A percentile compares a stretch with the other conserved stretches of the same genome.
These are phyloP conservation scores for Syzygium malaccense DNA, from an alignment of 441 rosid genomes.

Conservation along the genomic window DNA sequence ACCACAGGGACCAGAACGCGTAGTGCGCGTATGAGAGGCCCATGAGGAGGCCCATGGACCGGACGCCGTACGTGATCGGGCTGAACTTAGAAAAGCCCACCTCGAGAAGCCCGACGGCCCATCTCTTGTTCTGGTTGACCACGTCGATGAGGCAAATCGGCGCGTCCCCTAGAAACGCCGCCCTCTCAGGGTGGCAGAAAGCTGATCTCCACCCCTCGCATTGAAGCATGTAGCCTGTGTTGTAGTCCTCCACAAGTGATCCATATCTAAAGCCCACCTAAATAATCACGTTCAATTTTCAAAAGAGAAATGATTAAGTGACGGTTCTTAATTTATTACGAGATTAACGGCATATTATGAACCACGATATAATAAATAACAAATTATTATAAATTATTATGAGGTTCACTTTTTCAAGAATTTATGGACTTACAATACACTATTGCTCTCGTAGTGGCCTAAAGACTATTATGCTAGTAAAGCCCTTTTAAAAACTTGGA, in stretches of 20 bases:
- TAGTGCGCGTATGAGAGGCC: slow-evolving; percentile 30
- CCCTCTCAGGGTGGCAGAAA: slow-evolving; percentile 45
- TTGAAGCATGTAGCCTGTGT: slow-evolving; percentile 44
- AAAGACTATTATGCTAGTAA: no score
- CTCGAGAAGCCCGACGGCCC: slow-evolving; percentile 54
- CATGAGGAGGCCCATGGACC: slow-evolving; percentile 28
- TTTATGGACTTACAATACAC: no score
- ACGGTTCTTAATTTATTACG: no score
- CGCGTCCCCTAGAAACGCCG: slow-evolving; percentile 52
- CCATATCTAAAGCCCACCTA: slow-evolving; percentile 77
- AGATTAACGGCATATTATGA: no score
- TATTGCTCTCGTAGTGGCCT: no score
- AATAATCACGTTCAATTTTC: not conserved
- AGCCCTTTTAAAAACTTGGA: not conserved
- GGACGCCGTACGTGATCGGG: slow-evolving; percentile 33
- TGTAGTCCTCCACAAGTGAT: slow-evolving; percentile 62
- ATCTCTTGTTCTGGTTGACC: slow-evolving; percentile 47
- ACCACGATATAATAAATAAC: no score
- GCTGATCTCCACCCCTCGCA: slow-evolving; percentile 70
- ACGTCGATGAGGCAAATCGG: slow-evolving; percentile 36
- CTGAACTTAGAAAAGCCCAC: slow-evolving; percentile 34
- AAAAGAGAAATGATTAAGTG: not conserved
- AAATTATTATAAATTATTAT: no score
- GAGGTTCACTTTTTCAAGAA: no score
- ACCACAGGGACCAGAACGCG: slow-evolving; percentile 37